Evolutionary conservation across 257 asterid species (phyloP).

Genomic region (Prunella vulgaris): DNA sequence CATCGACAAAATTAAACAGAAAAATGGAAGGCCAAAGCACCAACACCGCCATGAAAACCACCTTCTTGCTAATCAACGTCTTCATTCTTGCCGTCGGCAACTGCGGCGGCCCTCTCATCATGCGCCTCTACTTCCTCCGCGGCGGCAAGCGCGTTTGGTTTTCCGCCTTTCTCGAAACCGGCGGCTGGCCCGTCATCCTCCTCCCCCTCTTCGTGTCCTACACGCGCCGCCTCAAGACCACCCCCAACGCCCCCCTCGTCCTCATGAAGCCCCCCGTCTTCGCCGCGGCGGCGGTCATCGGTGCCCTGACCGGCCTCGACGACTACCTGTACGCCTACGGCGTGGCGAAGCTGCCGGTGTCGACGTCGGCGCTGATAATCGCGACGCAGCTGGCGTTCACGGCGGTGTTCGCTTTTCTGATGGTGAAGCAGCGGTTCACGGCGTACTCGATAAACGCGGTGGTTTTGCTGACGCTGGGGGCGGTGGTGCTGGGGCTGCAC

Average conservation of each 20-base stretch:
- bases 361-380: conserved; percentile 35
- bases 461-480: conserved; percentile 36
- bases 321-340: conserved; percentile 42
- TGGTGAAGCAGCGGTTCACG: conserved; percentile 42
- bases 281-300: conserved; percentile 28
- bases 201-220: conserved; percentile 30
- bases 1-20: no score
- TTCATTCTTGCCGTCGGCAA: conserved; percentile 29
- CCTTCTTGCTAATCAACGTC: conserved; percentile 21
- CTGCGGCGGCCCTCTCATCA: conserved; percentile 47
- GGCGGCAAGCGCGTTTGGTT: conserved; percentile 44
- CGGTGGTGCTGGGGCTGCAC: conserved; percentile 38
- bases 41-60: conserved; percentile 10
- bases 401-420: conserved; percentile 33
- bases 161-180: conserved; percentile 40
- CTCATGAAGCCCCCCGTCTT: conserved; percentile 28
- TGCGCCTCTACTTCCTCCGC: conserved; percentile 44
- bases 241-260: neutral
- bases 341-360: conserved; percentile 38
- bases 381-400: conserved; percentile 48
- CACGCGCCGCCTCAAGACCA: conserved; percentile 25
- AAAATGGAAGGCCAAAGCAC: conserved; percentile 11
- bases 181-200: conserved; percentile 36
- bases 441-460: conserved; percentile 40
- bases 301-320: conserved; percentile 34